Percentiles rank a stretch among this genome's conserved stretches.
Evolutionary conservation across 148 eudicot species (phyloP).

Genomic region (Amaranthus cruentus): DNA sequence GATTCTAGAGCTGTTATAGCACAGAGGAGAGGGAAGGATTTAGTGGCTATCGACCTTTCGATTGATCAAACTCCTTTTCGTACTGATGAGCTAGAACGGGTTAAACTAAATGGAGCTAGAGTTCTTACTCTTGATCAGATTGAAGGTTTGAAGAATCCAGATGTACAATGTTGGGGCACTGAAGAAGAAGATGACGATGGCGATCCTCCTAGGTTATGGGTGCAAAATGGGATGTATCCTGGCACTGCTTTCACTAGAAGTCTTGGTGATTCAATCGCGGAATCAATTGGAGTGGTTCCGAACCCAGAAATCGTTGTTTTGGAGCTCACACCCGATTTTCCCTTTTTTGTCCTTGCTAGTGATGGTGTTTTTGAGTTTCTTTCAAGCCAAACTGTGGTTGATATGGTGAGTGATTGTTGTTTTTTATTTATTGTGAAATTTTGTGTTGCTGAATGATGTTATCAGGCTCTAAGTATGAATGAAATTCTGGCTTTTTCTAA

Average conservation of each 20-base stretch:
- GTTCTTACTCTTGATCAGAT: slow-evolving; percentile 99
- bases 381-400: slow-evolving; percentile 93
- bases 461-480: neutral
- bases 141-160: slow-evolving; percentile 92
- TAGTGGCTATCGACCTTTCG: slow-evolving; percentile 82
- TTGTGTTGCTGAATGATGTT: neutral
- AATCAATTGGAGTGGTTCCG: slow-evolving; percentile 88
- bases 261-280: slow-evolving; percentile 94
- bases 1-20: slow-evolving; percentile 96
- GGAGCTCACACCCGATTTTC: slow-evolving; percentile 77
- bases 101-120: slow-evolving; percentile 88
- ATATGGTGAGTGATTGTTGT: slow-evolving; percentile 66
- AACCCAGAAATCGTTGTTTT: slow-evolving; percentile 82
- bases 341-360: slow-evolving; percentile 95
- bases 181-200: slow-evolving; percentile 99
- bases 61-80: slow-evolving; percentile 95
- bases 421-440: neutral
- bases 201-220: slow-evolving; percentile 98
- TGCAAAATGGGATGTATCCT: slow-evolving; percentile 95
- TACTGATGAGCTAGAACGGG: slow-evolving; percentile 81
- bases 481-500: neutral
- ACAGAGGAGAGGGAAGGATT: slow-evolving; percentile 69
- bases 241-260: slow-evolving; percentile 98
- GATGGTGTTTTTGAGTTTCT: slow-evolving; percentile 98
- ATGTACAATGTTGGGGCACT: slow-evolving; percentile 91